A percentile compares a stretch with the other conserved stretches of the same genome.
Conservation (phyloP, 495 filamentous ascomycete genomes). For the Rhypophila decipiens region DNA sequence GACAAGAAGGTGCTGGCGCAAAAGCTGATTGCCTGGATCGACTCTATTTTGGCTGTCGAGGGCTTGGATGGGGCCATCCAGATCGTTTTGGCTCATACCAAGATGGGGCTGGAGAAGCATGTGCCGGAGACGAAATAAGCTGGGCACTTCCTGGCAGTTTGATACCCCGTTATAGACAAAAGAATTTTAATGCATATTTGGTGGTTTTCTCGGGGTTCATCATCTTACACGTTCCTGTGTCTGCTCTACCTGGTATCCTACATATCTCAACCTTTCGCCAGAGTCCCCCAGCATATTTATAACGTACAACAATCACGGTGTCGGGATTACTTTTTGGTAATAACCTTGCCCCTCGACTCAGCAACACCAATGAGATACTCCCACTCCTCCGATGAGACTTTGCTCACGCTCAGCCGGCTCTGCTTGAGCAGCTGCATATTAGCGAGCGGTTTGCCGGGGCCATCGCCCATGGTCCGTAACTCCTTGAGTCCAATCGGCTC, state of each 20-base stretch:
- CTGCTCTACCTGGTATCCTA: too few species aligned
- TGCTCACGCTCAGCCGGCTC: slow-evolving; percentile 74
- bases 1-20: slow-evolving; percentile 42
- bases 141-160: slow-evolving; percentile 1
- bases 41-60: slow-evolving; percentile 45
- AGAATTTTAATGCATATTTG: neutral
- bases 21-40: slow-evolving; percentile 55
- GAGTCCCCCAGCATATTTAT: neutral
- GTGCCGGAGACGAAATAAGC: too few species aligned
- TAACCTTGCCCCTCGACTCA: slow-evolving; percentile 25
- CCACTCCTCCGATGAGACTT: slow-evolving; percentile 70
- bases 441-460: slow-evolving; percentile 58
- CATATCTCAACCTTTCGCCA: neutral
- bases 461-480: slow-evolving; percentile 53
- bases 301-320: too few species aligned
- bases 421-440: slow-evolving; percentile 79
- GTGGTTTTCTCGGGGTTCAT: too few species aligned
- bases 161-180: slow-evolving; percentile 13
- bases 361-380: slow-evolving; percentile 62
- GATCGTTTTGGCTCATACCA: slow-evolving; percentile 58
- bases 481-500: slow-evolving; percentile 65
- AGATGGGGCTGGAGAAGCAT: slow-evolving; percentile 21
- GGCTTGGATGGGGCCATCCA: slow-evolving; percentile 60
- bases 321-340: neutral
- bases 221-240: too few species aligned